phyloP scores from a whole-genome alignment of 2,329 filamentous ascomycete species.

The Pseudocercospora ulei region DNA sequence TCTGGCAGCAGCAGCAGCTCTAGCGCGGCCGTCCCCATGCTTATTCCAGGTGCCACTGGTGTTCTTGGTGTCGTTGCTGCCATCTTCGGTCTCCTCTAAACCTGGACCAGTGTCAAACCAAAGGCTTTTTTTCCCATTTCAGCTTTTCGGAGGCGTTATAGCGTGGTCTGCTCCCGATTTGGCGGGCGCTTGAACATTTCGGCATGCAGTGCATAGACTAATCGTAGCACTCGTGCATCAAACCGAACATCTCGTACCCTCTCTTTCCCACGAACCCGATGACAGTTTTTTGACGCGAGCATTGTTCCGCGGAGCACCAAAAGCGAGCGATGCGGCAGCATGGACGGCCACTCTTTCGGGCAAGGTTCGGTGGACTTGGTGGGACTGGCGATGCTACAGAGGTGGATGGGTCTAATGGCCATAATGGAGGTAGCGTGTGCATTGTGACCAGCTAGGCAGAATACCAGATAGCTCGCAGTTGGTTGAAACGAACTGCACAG shows the following conservation, averaged over 20 bases:
- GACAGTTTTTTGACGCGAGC: constrained; percentile 17
- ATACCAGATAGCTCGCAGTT: constrained; percentile 12
- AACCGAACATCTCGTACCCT: constrained; percentile 18
- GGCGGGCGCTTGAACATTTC: constrained; percentile 22
- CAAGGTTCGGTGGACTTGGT: constrained; percentile 6
- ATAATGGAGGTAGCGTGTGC: constrained; percentile 12
- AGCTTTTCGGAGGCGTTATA: constrained; percentile 21
- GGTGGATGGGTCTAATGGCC: constrained; percentile 2
- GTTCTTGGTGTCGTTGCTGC: constrained; percentile 42
- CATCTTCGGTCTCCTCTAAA: constrained; percentile 42
- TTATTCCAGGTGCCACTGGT: constrained; percentile 39
- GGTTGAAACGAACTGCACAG: constrained; percentile 12
- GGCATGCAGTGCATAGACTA: constrained; percentile 32
- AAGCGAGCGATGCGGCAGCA: constrained; percentile 15
- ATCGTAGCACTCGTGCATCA: constrained; percentile 27
- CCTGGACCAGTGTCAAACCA: constrained; percentile 9
- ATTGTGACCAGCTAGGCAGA: constrained; percentile 6
- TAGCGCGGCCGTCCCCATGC: constrained; percentile 38
- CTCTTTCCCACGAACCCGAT: constrained; percentile 20
- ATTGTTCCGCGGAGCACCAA: constrained; percentile 15
- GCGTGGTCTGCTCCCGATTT: constrained; percentile 16
- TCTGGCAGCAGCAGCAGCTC: constrained; percentile 19
- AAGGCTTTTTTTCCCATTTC: constrained; percentile 20
- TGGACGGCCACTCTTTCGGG: constrained; percentile 14
- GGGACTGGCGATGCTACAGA: constrained; percentile 1